Evolutionary conservation across 768 basidiomycete genomes (phyloP).

Genomic region (Termitomyces sp.): DNA sequence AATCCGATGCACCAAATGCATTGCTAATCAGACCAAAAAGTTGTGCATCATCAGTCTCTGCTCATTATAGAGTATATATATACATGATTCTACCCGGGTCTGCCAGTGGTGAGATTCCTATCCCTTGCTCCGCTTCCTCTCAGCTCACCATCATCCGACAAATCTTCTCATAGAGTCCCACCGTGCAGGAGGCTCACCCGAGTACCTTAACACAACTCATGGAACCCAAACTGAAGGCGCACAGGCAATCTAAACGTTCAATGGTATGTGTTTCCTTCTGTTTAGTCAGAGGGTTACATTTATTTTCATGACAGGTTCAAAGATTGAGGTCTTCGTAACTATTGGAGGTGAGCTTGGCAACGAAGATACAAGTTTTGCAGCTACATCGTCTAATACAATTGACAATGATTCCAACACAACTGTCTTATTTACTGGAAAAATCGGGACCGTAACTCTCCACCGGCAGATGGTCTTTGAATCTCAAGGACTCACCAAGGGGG

Average conservation of each 20-base stretch:
- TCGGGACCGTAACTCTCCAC: background rate
- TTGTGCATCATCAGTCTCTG: no score
- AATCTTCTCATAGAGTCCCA: no score
- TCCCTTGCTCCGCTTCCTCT: no score
- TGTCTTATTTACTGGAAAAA: background rate
- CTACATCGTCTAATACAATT: slow-evolving; percentile 3
- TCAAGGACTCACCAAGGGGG: background rate
- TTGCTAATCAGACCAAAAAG: no score
- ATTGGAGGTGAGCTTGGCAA: slow-evolving; percentile 6
- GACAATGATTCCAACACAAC: background rate
- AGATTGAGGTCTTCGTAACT: slow-evolving; percentile 11
- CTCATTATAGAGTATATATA: no score
- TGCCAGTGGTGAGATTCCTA: no score
- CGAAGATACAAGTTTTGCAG: slow-evolving; percentile 3
- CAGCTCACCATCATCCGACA: no score
- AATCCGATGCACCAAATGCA: no score
- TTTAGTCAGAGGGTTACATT: background rate
- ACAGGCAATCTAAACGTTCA: slow-evolving; percentile 1
- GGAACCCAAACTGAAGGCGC: slow-evolving; percentile 7
- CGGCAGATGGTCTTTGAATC: slow-evolving; percentile 1
- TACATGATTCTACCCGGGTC: no score
- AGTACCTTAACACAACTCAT: no score
- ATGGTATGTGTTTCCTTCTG: background rate
- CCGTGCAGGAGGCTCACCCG: no score
- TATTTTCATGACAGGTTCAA: slow-evolving; percentile 1